Conservation (phyloP, 352 stramenopile genomes). For the Pythium dissotocum region DNA sequence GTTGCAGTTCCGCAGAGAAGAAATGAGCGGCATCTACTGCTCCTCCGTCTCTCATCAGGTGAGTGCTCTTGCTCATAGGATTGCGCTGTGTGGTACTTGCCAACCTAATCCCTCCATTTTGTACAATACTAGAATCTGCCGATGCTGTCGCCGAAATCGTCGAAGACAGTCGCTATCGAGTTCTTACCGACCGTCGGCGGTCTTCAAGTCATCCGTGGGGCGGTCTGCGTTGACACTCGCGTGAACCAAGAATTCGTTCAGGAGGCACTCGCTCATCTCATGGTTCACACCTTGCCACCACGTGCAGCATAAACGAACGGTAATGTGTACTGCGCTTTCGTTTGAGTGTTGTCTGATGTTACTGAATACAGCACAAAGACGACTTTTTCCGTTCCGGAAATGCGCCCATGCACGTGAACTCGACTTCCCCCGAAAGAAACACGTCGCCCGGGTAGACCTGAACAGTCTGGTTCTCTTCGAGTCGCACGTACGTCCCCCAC, state of each 20-base stretch:
- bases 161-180: constrained; percentile 48
- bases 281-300: constrained; percentile 39
- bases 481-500: constrained; percentile 73
- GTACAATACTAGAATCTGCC: constrained; percentile 53
- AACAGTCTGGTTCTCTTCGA: constrained; percentile 68
- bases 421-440: constrained; percentile 69
- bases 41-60: constrained; percentile 76
- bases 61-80: neutral
- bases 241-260: constrained; percentile 64
- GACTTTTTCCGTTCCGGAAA: constrained; percentile 63
- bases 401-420: constrained; percentile 71
- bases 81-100: neutral
- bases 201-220: constrained; percentile 59
- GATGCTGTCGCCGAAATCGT: constrained; percentile 47
- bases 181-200: constrained; percentile 70
- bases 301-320: constrained; percentile 14
- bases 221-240: constrained; percentile 68
- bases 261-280: constrained; percentile 50
- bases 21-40: constrained; percentile 74
- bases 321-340: neutral
- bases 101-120: constrained; percentile 1
- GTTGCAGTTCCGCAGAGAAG: constrained; percentile 74
- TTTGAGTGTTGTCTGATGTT: constrained; percentile 5
- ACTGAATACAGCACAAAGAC: constrained; percentile 54
- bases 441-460: constrained; percentile 67